Evolutionary conservation across 768 basidiomycete genomes (phyloP), one percentile per base, ranked within the genome.

Genomic region (Lentinula sp.): DNA sequence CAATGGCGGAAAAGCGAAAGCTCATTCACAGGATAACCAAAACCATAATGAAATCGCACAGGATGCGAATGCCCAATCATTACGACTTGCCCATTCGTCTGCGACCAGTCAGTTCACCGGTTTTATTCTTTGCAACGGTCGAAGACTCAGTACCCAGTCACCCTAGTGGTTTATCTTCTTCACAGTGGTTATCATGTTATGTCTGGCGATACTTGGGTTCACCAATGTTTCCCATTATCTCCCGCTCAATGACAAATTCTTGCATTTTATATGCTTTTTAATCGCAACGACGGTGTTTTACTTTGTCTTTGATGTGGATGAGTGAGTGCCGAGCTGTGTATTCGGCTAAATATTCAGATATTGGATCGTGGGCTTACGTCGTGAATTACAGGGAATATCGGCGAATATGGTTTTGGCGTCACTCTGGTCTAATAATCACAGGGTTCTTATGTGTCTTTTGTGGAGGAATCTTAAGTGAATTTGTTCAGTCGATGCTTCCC

Each of bases 381-480:
- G 43, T 15, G 23, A 23, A 9, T 23, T 51, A 32, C 57, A 94
- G 92, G 70, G 86, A 86, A 57, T 85, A 87, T 6, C 76, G 91
- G 62, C 79, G 91, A 63, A 81, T 93, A 71, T 94, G 93, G 91
- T 88, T 91, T 65, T 94, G 92, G 92, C 82, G 91, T 32, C 80
- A 88, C 69, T 80, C 84, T 31, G 80, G 83, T 8, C 70, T 91
- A 10, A 84, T 91, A 51, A 80, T 89, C 68, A 91, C 93, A 1
- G 70, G 71, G 4, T 71, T 89, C 65, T 76, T 85, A 4, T 94
- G 92, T 66, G 84, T 90, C 73, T 82, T 93, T 67, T 84, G 89
- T 63, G 92, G 92, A 10, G 91, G 90, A 1, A 78, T 94, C 57
- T 67, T 93, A 28, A 92, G 88, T 70, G 92, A 94, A 73, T 71